Base-by-base conservation (phyloP, 2,329 filamentous ascomycete genomes). In the Ceratocystis cubensis region DNA sequence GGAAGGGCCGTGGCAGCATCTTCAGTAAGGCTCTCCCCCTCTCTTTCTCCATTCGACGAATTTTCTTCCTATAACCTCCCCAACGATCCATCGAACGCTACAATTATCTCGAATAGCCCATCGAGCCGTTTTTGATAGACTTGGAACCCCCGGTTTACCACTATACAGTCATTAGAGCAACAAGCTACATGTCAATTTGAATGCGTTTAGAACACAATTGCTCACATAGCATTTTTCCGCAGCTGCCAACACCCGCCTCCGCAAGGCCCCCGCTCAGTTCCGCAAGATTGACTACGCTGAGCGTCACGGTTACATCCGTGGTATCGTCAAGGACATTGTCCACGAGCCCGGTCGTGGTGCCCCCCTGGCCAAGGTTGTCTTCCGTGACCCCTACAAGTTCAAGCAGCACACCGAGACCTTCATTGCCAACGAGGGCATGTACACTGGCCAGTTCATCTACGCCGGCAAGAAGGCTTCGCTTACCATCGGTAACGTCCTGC, bases 351-450 rank as follows among this genome's bases (percentile, higher is more conserved):
- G 94, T 79, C 92, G 94, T 82, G 94, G 94, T 83, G 91, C 95
- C 80, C 94, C 94, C 75, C 90, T 99, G 77, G 94, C 94, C 78
- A 91, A 90, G 81, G 92, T 99, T 76, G 82, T 86, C 75, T 99
- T 99, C 90, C 92, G 94, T 75, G 89, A 96, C 81, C 91, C 94
- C 75, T 99, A 99, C 88, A 86, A 87, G 81, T 97, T 90, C 89
- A 96, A 96, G 88, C 88, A 92, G 78, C 83, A 91, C 79, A 93
- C 88, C 80, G 92, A 99, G 88, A 99, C 94, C 74, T 96, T 99
- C 88, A 99, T 99, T 78, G 94, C 94, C 81, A 99, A 97, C 83
- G 94, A 97, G 85, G 94, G 94, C 84, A 96, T 97, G 92, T 99
- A 97, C 90, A 96, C 94, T 73, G 94, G 94, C 79, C 94, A 99